Base-by-base conservation (phyloP, 441 rosid species). In the Jatropha multifida region DNA sequence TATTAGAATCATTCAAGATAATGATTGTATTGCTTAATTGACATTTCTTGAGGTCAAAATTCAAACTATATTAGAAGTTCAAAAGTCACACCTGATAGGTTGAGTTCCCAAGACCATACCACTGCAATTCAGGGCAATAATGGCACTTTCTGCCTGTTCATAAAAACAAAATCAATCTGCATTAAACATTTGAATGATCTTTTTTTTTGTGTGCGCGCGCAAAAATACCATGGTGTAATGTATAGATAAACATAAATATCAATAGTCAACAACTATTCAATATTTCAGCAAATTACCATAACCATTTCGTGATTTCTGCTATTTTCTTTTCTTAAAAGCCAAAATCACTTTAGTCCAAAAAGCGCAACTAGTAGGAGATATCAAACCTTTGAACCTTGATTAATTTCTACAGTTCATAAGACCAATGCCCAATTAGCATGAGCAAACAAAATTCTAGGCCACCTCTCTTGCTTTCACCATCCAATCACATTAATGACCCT, bases 121-220 rank as follows among this genome's bases (percentile, higher is more conserved):
- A 59, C 96, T 92, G 71, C 97, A 94, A 80, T 89, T 90, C 74
- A 94, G 92, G 72, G 98, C 98, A 66, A 88, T 86, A 74, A 92
- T 92, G 10, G 98, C 98, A 65, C 96, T 90, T 82, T 92, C 98
- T 32, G 97, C 98, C 97, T 94, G 92, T 72, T 78, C 67, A 63
- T 52, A 51, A 52, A 74, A 76, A 12, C 5, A 52, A 77, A 56
- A 76, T 49, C 18, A 60, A 73, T 11, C 55, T 17, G n/a, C 55
- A 44, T 74, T 18, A 55, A 49, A 23, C 54, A 65, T 74, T 40
- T 38, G 20, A 3, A 52, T 52, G 44, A 44, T 8, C 5, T 56
- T 56, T 26, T 41, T 23, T 32, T 32, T 27, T 27, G 1, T 27
- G 1, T 32, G 23, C 0, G 14, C 26, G 15, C 14, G 65, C 14